Conservation (phyloP, 495 filamentous ascomycete species). For the Penicilliopsis zonata region DNA sequence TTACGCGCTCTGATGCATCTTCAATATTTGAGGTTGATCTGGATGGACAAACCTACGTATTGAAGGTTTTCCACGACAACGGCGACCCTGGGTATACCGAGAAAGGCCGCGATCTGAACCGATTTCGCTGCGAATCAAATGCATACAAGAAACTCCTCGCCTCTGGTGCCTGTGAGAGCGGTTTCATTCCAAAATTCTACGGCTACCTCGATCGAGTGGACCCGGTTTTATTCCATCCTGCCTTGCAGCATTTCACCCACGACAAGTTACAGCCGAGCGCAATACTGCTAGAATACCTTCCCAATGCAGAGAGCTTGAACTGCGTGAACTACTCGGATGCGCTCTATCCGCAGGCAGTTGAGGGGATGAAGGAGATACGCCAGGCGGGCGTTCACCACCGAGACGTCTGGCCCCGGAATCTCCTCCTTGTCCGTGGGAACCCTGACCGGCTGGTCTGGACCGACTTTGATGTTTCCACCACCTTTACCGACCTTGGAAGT, state of each 20-base stretch:
- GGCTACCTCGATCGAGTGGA: constrained; percentile 6
- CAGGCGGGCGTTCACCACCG: constrained; percentile 7
- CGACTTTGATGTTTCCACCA: constrained; percentile 17
- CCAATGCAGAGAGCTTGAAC: constrained; percentile 6
- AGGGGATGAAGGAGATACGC: constrained; percentile 11
- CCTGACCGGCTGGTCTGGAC: constrained; percentile 10
- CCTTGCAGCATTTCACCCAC: constrained; percentile 3
- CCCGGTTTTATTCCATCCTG: constrained; percentile 2
- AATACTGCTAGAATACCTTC: constrained; percentile 9
- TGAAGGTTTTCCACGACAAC: too few relatives aligned
- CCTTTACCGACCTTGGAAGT: constrained; percentile 7
- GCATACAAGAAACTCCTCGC: constrained; percentile 12
- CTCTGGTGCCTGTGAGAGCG: constrained; percentile 8
- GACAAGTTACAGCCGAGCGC: constrained; percentile 5
- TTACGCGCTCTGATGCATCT: too few relatives aligned
- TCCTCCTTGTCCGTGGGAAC: constrained; percentile 9
- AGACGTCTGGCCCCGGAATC: constrained; percentile 14
- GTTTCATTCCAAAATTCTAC: constrained; percentile 11
- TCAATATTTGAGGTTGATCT: too few relatives aligned
- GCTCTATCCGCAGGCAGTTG: constrained; percentile 7
- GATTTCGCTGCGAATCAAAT: constrained; percentile 12
- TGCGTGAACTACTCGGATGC: constrained; percentile 14
- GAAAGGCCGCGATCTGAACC: constrained; percentile 12
- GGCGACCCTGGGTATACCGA: constrained; percentile 10
- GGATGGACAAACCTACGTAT: too few relatives aligned